Evolutionary conservation across 2,329 filamentous ascomycete species (phyloP).

Genomic region (Coniochaeta hoffmannii): DNA sequence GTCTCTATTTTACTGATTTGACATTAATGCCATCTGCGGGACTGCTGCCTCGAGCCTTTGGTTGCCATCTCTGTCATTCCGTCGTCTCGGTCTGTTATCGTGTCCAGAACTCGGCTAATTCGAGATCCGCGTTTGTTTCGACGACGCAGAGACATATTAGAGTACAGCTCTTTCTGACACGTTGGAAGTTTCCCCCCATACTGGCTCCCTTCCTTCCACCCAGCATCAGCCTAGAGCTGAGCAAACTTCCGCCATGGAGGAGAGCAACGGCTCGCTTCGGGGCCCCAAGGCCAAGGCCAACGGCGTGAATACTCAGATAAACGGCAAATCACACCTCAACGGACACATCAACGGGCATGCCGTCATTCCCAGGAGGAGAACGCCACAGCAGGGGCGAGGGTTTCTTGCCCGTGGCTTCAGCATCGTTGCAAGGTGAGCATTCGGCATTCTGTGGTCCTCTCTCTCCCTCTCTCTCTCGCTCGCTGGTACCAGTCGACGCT

Average conservation of each 20-base stretch:
- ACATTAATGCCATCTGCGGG: too few relatives aligned
- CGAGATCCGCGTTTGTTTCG: not conserved
- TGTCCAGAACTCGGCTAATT: not conserved
- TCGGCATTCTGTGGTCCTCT: not conserved
- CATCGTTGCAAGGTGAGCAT: slow-evolving; percentile 45
- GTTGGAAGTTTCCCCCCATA: not conserved
- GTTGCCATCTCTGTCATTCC: too few relatives aligned
- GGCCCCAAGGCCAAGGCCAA: slow-evolving; percentile 16
- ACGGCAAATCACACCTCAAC: not conserved
- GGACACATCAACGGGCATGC: slow-evolving; percentile 22
- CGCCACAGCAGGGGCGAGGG: slow-evolving; percentile 17
- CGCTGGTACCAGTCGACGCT: not conserved
- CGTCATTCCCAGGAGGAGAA: slow-evolving; percentile 22
- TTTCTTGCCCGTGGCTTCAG: slow-evolving; percentile 35
- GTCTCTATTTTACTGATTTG: not conserved
- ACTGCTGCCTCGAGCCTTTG: too few relatives aligned
- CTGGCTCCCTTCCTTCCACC: not conserved
- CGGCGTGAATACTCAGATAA: slow-evolving; percentile 15
- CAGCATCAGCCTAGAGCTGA: slow-evolving; percentile 7
- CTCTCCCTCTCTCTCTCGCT: slow-evolving; percentile 3
- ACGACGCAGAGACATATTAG: not conserved
- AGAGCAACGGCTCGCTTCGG: slow-evolving; percentile 32
- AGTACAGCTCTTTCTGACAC: not conserved
- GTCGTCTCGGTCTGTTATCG: not conserved
- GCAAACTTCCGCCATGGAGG: slow-evolving; percentile 24